phyloP scores from a whole-genome alignment of 1,284 basidiomycete species.

The Testicularia cyperi region DNA sequence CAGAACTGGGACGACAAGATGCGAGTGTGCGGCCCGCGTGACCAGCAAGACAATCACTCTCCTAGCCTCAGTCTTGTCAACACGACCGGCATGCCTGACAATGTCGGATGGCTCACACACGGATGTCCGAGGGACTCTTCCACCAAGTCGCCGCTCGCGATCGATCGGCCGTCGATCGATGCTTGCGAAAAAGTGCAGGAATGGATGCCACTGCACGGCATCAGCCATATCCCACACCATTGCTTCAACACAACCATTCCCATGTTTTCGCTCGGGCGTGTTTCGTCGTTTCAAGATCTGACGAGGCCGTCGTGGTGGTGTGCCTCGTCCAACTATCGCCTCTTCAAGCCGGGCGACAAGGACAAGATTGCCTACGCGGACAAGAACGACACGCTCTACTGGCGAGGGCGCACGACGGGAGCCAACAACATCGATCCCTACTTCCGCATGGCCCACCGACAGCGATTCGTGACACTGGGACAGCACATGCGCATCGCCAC shows the following conservation, averaged over 20 bases:
- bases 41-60: conserved; percentile 4
- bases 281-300: conserved; percentile 20
- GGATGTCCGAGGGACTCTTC: conserved; percentile 7
- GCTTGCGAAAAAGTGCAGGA: conserved; percentile 9
- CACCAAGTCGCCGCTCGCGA: conserved; percentile 2
- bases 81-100: conserved; percentile 1
- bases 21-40: conserved; percentile 11
- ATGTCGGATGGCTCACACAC: not conserved
- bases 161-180: conserved; percentile 17
- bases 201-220: conserved; percentile 8
- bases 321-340: conserved; percentile 7
- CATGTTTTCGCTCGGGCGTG: conserved; percentile 6
- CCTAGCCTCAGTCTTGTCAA: not conserved
- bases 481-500: conserved; percentile 10
- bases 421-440: not conserved
- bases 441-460: conserved; percentile 5
- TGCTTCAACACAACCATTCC: conserved; percentile 17
- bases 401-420: conserved; percentile 21
- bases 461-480: conserved; percentile 11
- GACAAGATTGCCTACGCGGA: conserved; percentile 13
- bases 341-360: not conserved
- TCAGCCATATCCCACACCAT: conserved; percentile 1
- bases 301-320: conserved; percentile 24
- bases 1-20: conserved; percentile 18
- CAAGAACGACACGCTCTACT: conserved; percentile 20